These are phyloP conservation scores for Chenopodium album DNA, from an alignment of 148 eudicot genomes.

Conservation along the genomic window DNA sequence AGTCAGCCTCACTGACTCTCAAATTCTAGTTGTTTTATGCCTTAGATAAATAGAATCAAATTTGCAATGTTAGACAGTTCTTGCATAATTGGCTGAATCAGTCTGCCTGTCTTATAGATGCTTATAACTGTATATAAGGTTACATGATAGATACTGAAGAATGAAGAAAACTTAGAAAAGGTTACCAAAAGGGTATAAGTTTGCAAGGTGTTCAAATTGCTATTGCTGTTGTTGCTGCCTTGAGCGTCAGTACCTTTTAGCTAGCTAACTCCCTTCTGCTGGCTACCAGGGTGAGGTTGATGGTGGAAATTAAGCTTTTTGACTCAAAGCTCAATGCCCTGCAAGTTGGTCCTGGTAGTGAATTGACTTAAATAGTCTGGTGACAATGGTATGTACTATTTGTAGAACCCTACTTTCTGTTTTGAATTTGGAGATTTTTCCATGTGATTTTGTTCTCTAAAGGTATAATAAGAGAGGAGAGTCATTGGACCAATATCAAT, in stretches of 20 bases:
- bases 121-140: no score
- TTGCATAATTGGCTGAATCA: background rate
- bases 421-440: background rate
- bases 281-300: background rate
- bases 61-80: no score
- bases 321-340: background rate
- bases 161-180: background rate
- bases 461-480: background rate
- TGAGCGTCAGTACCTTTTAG: background rate
- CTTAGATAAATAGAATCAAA: no score
- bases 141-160: background rate
- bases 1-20: no score
- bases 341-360: background rate
- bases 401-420: background rate
- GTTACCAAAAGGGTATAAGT: background rate
- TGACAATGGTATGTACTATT: background rate
- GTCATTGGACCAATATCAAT: background rate
- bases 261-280: background rate
- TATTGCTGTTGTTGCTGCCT: background rate
- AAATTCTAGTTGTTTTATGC: no score
- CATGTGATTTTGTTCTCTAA: background rate
- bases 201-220: background rate
- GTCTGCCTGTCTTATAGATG: background rate
- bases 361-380: background rate
- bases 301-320: background rate